Conservation (phyloP, 345 rosid species). For the Salix koriyanagi region DNA sequence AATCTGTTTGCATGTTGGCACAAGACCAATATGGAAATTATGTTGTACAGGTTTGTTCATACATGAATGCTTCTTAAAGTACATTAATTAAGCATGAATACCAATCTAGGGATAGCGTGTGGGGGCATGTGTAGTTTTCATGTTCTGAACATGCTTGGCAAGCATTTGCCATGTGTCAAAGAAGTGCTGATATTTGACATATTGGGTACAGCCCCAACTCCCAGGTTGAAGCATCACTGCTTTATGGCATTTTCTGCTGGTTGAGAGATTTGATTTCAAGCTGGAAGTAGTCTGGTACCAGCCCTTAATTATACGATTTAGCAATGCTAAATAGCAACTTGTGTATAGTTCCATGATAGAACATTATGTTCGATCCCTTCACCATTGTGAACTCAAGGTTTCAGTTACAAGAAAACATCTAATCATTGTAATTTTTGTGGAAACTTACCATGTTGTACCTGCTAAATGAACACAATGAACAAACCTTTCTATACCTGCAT, state of each 20-base stretch:
- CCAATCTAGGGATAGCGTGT: neutral
- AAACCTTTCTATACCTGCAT: neutral
- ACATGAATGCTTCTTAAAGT: neutral
- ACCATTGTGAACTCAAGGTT: neutral
- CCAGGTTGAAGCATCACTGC: neutral
- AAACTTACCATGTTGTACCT: neutral
- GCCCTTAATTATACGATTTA: neutral
- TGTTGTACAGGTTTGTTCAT: conserved; percentile 83
- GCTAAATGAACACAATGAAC: neutral
- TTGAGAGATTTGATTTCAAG: neutral
- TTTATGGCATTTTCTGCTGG: neutral
- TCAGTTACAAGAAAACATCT: neutral
- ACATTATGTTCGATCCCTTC: neutral
- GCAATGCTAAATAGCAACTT: neutral
- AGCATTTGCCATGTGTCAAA: neutral
- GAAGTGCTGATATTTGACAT: neutral
- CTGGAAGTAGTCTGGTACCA: neutral
- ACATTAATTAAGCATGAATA: neutral
- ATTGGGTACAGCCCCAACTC: neutral
- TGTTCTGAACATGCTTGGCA: neutral
- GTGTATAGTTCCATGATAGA: neutral
- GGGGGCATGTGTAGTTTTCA: neutral
- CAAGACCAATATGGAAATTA: conserved; percentile 98
- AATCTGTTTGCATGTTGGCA: conserved; percentile 82
- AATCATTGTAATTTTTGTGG: neutral